phyloP scores from a whole-genome alignment of 2,329 filamentous ascomycete species.

The Phialocephala sp. region DNA sequence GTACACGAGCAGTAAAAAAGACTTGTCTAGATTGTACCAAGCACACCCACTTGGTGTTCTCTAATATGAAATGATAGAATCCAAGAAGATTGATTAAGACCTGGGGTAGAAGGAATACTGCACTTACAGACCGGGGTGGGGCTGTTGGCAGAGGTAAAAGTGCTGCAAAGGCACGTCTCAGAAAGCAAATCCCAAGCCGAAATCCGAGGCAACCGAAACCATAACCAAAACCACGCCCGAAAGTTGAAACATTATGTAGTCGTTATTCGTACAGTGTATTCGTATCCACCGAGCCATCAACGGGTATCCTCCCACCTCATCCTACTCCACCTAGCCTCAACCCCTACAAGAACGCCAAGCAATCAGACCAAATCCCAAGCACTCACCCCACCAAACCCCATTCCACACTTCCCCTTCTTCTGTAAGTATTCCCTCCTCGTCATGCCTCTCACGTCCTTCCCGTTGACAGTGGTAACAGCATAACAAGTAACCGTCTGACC shows the following conservation, averaged over 20 bases:
- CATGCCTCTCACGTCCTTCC: conserved; percentile 42
- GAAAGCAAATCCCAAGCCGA: too few species aligned
- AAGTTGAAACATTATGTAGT: not conserved
- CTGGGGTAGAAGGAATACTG: too few species aligned
- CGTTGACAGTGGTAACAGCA: conserved; percentile 58
- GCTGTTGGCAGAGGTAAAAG: too few species aligned
- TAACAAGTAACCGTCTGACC: conserved; percentile 72
- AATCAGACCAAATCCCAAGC: conserved; percentile 41
- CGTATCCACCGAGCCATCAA: not conserved
- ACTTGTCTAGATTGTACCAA: too few species aligned
- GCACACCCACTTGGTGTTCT: too few species aligned
- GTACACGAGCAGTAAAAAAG: too few species aligned
- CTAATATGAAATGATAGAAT: too few species aligned
- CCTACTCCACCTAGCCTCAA: not conserved
- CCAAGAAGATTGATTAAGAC: too few species aligned
- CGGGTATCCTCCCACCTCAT: conserved; percentile 2
- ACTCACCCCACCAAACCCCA: conserved; percentile 40
- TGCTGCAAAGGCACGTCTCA: too few species aligned
- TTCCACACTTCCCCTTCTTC: conserved; percentile 40
- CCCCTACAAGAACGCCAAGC: not conserved
- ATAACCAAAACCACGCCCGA: not conserved
- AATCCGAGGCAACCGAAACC: too few species aligned
- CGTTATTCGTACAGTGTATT: conserved; percentile 2
- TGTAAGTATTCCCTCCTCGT: conserved; percentile 37
- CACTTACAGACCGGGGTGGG: too few species aligned